Evolutionary conservation across 176 grass and related monocot species (phyloP), one percentile per base, ranked within the genome.

Genomic region (Tillandsia leiboldiana): DNA sequence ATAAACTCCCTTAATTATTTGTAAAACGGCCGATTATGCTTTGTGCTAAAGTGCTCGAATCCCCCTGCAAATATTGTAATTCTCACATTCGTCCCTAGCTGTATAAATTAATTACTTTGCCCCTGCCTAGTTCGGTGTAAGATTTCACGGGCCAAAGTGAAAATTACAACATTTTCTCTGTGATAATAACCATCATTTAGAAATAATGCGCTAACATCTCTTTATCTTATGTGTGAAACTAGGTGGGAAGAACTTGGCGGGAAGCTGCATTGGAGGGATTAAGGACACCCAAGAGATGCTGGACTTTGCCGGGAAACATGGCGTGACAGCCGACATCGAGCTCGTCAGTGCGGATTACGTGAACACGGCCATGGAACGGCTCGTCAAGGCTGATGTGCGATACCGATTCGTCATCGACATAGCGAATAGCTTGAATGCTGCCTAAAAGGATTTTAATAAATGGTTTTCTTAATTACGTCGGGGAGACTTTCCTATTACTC

Each of bases 361-460:
- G 28, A 74, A 80, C 48, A 8, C 12, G 51, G 87, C 87, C 10
- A 48, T 85, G 73, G 83, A 86, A 51, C 72, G 87, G 66, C 76
- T 90, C 10, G 72, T 66, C 72, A 90, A 74, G 76, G 83, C 72
- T 20, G 73, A 90, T 13, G 73, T 90, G 49, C 75, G 79, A 73
- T 86, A 86, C 69, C 87, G 87, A 71, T 90, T 90, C 71, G 87
- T 90, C 83, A 83, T 90, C 67, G 80, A 90, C 64, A 51, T 86
- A 63, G 83, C 75, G 67, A 84, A 82, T 75, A 84, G 70, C 75
- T 51, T 88, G 65, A 64, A 27, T 67, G 29, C 65, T 67, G 42
- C 29, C 11, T 67, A 67, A n/a, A n/a, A 61, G 22, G 52, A 42
- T 42, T 56, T 12, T 13, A 15, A 56, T 13, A 13, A 13, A 56